Evolutionary conservation across 2,329 filamentous ascomycete genomes (phyloP).

Genomic region (Hypomyces rosellus): DNA sequence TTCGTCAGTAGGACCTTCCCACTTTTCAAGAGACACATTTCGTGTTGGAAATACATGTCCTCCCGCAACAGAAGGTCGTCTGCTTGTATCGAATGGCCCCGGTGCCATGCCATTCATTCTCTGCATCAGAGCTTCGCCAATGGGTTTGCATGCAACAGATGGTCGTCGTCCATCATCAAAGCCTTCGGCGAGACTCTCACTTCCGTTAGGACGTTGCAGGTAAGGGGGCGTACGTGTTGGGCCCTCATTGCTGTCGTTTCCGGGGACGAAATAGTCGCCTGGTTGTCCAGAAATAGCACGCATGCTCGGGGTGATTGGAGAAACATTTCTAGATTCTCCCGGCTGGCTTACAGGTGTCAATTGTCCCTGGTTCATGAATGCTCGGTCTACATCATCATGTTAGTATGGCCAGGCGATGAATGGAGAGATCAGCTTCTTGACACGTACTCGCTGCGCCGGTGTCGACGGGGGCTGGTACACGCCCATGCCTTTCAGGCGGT

Average conservation of each 20-base stretch:
- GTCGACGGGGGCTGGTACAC: conserved; percentile 43
- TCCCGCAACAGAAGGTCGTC: conserved; percentile 29
- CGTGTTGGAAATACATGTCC: conserved; percentile 23
- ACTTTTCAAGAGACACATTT: conserved; percentile 22
- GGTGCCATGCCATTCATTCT: conserved; percentile 61
- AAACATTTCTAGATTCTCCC: conserved; percentile 53
- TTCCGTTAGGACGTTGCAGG: conserved; percentile 38
- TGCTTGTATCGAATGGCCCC: conserved; percentile 55
- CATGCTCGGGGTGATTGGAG: conserved; percentile 53
- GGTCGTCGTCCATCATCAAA: neutral
- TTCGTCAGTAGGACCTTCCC: conserved; percentile 5
- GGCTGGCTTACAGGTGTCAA: conserved; percentile 58
- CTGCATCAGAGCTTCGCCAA: conserved; percentile 39
- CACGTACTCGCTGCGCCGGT: conserved; percentile 47
- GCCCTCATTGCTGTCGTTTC: conserved; percentile 24
- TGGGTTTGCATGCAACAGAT: conserved; percentile 4
- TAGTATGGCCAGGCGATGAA: conserved; percentile 8
- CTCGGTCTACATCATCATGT: conserved; percentile 44
- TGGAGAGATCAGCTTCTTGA: neutral
- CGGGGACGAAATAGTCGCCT: conserved; percentile 40
- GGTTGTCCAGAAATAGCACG: conserved; percentile 35
- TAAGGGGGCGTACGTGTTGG: conserved; percentile 34
- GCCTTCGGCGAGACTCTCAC: conserved; percentile 38
- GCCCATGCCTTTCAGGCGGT: conserved; percentile 31
- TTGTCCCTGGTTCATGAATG: conserved; percentile 49